Base-by-base conservation (phyloP, 257 asterid species). In the Cinchona pubescens region DNA sequence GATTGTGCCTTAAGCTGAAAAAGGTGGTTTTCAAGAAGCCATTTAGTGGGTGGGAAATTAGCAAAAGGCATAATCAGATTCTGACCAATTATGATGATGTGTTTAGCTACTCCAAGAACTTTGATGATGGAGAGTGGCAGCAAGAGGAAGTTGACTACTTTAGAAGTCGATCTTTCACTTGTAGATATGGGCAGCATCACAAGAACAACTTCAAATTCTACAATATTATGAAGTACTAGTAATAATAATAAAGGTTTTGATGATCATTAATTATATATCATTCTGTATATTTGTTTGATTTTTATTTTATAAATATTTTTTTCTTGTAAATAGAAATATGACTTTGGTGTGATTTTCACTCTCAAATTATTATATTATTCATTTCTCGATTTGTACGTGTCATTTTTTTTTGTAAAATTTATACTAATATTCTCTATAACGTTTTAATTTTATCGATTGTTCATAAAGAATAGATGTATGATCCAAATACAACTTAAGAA, bases 61-160 rank as follows among this genome's bases (percentile, higher is more conserved):
- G 70, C 49, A 14, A 30, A 5, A 14, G 51, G 19, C 15, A 56
- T 2, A 19, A n/a, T 13, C 25, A n/a, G n/a, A n/a, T 12, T 14
- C 0, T 40, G 75, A 60, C 27, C n/a, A n/a, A n/a, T n/a, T n/a
- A n/a, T 19, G 56, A 76, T 68, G 75, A 67, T 46, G 40, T 30
- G 37, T 60, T 55, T 27, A 43, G 61, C 55, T 76, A 68, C 30
- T 38, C 32, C 13, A 68, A 29, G 70, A 76, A 76, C 25, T 76
- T 68, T 58, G 79, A 67, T 35, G 75, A 76, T 40, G 75, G 79
- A 35, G 19, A 42, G 49, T 68, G 79, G 79, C 75, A 68, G n/a
- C 79, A 67, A 19, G 69, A 76, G 65, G 79, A 76, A 40, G 68
- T 37, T 16, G 79, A 76, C 11, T 76, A 42, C 75, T 23, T 40